Percentiles rank a stretch among this genome's conserved stretches.
Evolutionary conservation across 345 rosid genomes (phyloP).

Genomic region (Cardamine chenopodiifolia): DNA sequence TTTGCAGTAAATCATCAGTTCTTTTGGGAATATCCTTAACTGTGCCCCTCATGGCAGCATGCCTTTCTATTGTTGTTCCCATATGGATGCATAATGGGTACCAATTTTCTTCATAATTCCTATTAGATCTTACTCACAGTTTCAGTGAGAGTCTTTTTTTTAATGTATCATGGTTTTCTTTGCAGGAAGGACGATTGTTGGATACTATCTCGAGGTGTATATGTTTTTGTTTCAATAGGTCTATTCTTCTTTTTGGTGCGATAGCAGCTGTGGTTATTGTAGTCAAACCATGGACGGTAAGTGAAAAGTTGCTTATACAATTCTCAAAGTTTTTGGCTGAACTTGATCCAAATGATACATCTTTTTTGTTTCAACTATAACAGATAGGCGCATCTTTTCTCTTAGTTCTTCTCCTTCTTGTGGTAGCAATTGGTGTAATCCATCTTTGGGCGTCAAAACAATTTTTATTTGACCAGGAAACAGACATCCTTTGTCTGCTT

Average conservation of each 20-base stretch:
- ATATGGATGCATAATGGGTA: conserved; percentile 93
- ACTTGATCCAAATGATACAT: conserved; percentile 38
- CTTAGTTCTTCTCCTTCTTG: conserved; percentile 80
- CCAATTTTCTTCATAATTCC: too few species aligned
- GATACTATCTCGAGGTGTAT: conserved; percentile 91
- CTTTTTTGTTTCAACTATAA: conserved; percentile 42
- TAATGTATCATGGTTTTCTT: conserved; percentile 34
- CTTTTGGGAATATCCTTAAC: conserved; percentile 94
- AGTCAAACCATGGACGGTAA: conserved; percentile 88
- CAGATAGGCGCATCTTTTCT: conserved; percentile 96
- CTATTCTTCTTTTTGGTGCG: conserved; percentile 94
- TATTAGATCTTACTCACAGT: conserved; percentile 14
- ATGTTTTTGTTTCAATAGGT: conserved; percentile 78
- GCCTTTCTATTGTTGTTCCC: conserved; percentile 89
- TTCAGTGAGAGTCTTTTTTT: conserved; percentile 21
- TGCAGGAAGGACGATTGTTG: conserved; percentile 98
- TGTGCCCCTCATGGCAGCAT: conserved; percentile 93
- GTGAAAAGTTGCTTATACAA: conserved; percentile 42
- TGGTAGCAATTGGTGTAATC: conserved; percentile 89
- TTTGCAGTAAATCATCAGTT: conserved; percentile 95
- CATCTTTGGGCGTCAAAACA: conserved; percentile 99
- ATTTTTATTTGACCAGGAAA: conserved; percentile 90
- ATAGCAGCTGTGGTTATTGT: conserved; percentile 84
- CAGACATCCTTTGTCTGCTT: conserved; percentile 89
- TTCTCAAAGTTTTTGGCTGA: conserved; percentile 23